phyloP scores from a whole-genome alignment of 2,329 filamentous ascomycete species.

The Nemania diffusa region DNA sequence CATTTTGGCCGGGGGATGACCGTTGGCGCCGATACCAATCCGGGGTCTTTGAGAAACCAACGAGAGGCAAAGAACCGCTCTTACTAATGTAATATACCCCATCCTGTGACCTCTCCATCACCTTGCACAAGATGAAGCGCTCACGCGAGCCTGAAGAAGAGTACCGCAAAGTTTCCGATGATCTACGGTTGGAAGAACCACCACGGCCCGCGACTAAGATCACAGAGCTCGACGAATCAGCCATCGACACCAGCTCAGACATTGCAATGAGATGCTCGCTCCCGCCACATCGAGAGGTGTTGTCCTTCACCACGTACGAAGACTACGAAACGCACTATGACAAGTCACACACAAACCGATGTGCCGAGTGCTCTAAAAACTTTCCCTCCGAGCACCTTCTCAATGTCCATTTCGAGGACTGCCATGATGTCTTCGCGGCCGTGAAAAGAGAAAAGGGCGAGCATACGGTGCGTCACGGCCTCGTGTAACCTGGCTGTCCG shows the following conservation, averaged over 20 bases:
- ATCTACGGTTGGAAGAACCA: slow-evolving; percentile 35
- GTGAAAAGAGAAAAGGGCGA: slow-evolving; percentile 82
- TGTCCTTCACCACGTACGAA: slow-evolving; percentile 78
- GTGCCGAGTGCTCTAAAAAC: slow-evolving; percentile 84
- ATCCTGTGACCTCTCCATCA: slow-evolving; percentile 38
- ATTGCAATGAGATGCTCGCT: slow-evolving; percentile 80
- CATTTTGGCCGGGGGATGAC: not conserved
- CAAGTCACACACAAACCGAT: slow-evolving; percentile 84
- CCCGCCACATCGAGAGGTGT: slow-evolving; percentile 77
- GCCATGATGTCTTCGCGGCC: slow-evolving; percentile 83
- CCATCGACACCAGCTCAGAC: slow-evolving; percentile 50
- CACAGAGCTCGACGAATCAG: slow-evolving; percentile 64
- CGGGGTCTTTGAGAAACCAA: not conserved
- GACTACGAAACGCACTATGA: slow-evolving; percentile 91
- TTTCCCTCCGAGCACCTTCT: slow-evolving; percentile 87
- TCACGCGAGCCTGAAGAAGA: slow-evolving; percentile 68
- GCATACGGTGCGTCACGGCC: slow-evolving; percentile 71
- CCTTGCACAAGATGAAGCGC: slow-evolving; percentile 65
- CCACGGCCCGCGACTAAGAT: slow-evolving; percentile 61
- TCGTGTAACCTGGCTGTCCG: not conserved
- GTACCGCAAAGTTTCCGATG: slow-evolving; percentile 37
- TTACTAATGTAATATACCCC: slow-evolving; percentile 52
- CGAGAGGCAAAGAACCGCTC: slow-evolving; percentile 5
- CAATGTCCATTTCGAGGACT: slow-evolving; percentile 86
- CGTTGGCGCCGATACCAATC: not conserved